Conservation (phyloP, 2,329 filamentous ascomycete genomes). For the Aspergillus bombycis region DNA sequence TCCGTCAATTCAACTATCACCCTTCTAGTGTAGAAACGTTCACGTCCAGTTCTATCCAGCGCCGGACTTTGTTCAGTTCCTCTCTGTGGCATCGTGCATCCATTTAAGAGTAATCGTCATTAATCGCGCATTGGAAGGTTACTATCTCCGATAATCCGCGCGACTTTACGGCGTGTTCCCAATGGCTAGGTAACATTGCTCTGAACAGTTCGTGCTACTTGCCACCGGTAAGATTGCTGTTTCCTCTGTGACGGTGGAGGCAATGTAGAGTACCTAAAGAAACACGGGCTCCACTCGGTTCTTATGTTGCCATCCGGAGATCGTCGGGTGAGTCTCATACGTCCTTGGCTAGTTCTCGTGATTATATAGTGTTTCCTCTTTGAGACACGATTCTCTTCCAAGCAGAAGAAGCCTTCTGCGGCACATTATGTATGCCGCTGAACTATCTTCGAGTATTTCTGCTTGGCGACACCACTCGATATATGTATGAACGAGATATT, state of each 20-base stretch:
- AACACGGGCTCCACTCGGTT: background rate
- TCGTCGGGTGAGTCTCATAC: background rate
- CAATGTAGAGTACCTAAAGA: background rate
- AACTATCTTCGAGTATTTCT: background rate
- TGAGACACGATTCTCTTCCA: no score
- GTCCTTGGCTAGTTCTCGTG: no score
- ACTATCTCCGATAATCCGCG: background rate
- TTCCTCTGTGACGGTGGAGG: no score
- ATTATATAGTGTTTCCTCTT: background rate
- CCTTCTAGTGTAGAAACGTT: background rate
- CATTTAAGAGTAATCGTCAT: background rate
- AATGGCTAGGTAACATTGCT: fast-evolving
- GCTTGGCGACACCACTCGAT: background rate
- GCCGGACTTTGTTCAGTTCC: background rate
- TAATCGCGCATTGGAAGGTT: background rate
- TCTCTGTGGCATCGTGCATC: background rate
- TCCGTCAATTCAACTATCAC: no score
- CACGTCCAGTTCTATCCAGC: background rate
- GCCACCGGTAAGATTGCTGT: background rate
- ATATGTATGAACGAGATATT: background rate
- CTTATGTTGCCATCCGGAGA: background rate
- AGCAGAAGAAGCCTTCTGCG: background rate
- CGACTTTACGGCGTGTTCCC: background rate
- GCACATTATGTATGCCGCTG: fast-evolving
- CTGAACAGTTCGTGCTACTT: background rate